These are phyloP conservation scores for Lentinula sp. DNA, from an alignment of 768 basidiomycete species.

Conservation along the genomic window DNA sequence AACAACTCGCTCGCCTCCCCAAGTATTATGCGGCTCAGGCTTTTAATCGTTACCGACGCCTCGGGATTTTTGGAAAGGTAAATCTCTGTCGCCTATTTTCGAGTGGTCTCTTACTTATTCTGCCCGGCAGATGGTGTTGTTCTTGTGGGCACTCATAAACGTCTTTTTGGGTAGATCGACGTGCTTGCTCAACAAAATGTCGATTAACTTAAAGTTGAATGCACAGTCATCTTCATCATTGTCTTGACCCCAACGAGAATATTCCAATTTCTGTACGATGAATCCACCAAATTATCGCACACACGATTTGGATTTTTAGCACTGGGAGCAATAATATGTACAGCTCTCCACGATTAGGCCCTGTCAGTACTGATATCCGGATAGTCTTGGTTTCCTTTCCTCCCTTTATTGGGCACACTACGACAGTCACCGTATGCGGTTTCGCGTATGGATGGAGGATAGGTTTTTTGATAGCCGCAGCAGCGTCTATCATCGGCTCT, in stretches of 20 bases:
- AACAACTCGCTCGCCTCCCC: conserved; percentile 6
- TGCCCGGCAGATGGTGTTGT: neutral
- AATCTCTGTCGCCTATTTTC: conserved; percentile 2
- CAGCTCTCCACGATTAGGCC: neutral
- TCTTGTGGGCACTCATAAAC: neutral
- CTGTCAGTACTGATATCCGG: neutral
- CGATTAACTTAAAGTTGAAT: neutral
- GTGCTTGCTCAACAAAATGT: neutral
- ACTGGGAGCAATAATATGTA: conserved; percentile 47
- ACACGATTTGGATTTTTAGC: conserved; percentile 58
- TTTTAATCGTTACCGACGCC: conserved; percentile 38
- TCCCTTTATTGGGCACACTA: conserved; percentile 64
- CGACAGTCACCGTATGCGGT: conserved; percentile 62
- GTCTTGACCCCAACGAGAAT: conserved; percentile 59
- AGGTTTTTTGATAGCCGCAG: conserved; percentile 62
- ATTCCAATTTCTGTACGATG: conserved; percentile 66
- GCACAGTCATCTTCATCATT: conserved; percentile 32
- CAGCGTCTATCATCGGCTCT: conserved; percentile 59
- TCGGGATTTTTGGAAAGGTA: conserved; percentile 55
- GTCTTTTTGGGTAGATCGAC: neutral
- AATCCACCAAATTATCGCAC: conserved; percentile 53
- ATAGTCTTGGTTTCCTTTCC: conserved; percentile 49
- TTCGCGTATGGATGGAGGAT: conserved; percentile 74
- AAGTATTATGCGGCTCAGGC: conserved; percentile 27
- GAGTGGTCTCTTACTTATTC: neutral